Percentiles rank a stretch among this genome's conserved stretches.
These are phyloP conservation scores for Pseudohyphozyma bogoriensis DNA, from an alignment of 768 basidiomycete species.

Conservation along the genomic window DNA sequence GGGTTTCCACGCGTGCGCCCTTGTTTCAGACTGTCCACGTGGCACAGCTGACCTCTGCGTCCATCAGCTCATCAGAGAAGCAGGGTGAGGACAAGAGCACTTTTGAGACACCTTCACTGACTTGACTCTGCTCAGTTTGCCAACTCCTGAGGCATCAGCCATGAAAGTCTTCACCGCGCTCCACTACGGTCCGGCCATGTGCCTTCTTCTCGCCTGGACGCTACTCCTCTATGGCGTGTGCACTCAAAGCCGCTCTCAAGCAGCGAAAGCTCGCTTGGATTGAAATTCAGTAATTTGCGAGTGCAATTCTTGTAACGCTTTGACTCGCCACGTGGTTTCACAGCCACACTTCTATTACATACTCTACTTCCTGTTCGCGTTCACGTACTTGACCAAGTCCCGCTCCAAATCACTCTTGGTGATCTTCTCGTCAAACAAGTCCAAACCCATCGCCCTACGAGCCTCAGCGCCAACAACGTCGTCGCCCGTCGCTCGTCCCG, in stretches of 20 bases:
- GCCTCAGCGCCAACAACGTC: conserved; percentile 4
- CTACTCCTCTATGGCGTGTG: no score
- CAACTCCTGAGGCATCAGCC: background rate
- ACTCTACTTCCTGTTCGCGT: no score
- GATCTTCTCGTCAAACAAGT: background rate
- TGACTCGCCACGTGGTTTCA: no score
- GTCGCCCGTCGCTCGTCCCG: background rate
- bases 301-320: no score
- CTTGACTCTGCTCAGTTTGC: background rate
- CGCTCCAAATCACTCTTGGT: no score
- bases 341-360: no score
- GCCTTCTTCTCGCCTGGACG: background rate
- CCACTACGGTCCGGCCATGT: background rate
- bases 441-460: conserved; percentile 10
- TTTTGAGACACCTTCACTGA: background rate
- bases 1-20: background rate
- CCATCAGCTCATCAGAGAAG: background rate
- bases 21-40: no score
- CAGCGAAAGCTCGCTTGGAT: no score
- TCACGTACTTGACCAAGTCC: no score
- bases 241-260: no score
- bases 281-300: no score
- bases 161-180: background rate
- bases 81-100: background rate
- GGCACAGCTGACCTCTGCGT: no score